Base-by-base conservation (phyloP, 345 rosid species). In the Camelina sativa region DNA sequence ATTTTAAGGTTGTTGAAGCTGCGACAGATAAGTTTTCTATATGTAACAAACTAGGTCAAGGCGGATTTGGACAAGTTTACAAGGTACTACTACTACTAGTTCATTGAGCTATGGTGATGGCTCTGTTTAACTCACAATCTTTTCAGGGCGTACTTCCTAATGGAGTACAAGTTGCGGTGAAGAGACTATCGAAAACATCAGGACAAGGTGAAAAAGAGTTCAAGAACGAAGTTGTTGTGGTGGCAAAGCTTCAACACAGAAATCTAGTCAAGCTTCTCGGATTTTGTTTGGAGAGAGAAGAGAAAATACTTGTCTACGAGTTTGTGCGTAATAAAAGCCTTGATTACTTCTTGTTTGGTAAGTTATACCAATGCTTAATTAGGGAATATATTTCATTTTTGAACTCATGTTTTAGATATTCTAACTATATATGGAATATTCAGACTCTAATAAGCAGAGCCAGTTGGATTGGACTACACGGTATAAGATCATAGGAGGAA, bases 61-160 rank as follows among this genome's bases (percentile, higher is more conserved):
- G 97, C 38, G 97, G 94, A 43, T 87, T 89, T 9, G 88, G 92
- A 32, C 76, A 71, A 50, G 95, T 91, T 73, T 89, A 82, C 78
- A 81, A 82, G 91, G 92, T 87, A 78, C 11, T 6, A 23, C 11
- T 6, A 23, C 53, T 6, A 23, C 55, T 0, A 46, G 11, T 47
- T 64, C 38, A 55, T 38, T 28, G 10, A 46, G 17, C 5, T 9
- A 10, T 1, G 28, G 23, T 19, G 3, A 66, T 34, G 25, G 2
- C 8, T 54, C 11, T 32, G 53, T 10, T 55, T 55, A 11, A 0
- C n/a, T 55, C 51, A 55, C 15, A 7, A 46, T 44, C 3, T 22
- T 40, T 47, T 11, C 10, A 78, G 81, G 81, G 76, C 0, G 51
- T 19, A 30, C 50, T 78, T 60, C 61, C 63, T 19, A 66, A 52